Percentiles rank a stretch among this genome's conserved stretches.
These are phyloP conservation scores for Magnolia sinica DNA, from an alignment of 164 flowering plant species.

Conservation along the genomic window DNA sequence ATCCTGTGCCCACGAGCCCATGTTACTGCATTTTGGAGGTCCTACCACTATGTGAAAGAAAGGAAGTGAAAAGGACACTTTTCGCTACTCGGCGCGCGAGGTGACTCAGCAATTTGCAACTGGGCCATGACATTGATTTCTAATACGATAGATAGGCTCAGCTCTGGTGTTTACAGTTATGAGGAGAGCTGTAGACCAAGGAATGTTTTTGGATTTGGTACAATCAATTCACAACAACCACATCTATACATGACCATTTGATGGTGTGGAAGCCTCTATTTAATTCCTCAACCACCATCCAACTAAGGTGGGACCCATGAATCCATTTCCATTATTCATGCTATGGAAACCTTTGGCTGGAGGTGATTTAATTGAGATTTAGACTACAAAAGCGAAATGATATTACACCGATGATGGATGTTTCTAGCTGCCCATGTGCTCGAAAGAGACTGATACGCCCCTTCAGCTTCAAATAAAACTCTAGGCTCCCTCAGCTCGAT, in stretches of 20 bases:
- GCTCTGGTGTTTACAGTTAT: neutral
- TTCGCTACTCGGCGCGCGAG: too few species aligned
- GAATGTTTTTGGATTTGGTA: slow-evolving; percentile 25
- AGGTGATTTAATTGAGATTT: neutral
- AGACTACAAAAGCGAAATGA: too few species aligned
- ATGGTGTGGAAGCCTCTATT: slow-evolving; percentile 12
- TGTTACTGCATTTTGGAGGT: too few species aligned
- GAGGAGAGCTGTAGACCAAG: slow-evolving; percentile 4
- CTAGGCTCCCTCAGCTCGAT: too few species aligned
- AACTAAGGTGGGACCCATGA: slow-evolving; percentile 25
- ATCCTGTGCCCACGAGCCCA: too few species aligned
- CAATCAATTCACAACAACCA: slow-evolving; percentile 14
- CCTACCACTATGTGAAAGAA: too few species aligned
- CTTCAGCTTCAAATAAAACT: too few species aligned
- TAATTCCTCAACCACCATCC: slow-evolving; percentile 23
- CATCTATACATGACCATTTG: neutral
- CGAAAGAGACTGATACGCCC: too few species aligned
- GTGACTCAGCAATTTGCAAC: too few species aligned
- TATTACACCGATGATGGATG: too few species aligned
- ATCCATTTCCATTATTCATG: slow-evolving; percentile 15
- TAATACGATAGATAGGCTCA: neutral
- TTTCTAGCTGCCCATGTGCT: too few species aligned
- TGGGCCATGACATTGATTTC: neutral
- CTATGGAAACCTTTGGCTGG: slow-evolving; percentile 3
- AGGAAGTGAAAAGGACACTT: too few species aligned